Base-by-base conservation (phyloP, 192 early-diverging fungal species). In the Lunasporangiospora selenospora region DNA sequence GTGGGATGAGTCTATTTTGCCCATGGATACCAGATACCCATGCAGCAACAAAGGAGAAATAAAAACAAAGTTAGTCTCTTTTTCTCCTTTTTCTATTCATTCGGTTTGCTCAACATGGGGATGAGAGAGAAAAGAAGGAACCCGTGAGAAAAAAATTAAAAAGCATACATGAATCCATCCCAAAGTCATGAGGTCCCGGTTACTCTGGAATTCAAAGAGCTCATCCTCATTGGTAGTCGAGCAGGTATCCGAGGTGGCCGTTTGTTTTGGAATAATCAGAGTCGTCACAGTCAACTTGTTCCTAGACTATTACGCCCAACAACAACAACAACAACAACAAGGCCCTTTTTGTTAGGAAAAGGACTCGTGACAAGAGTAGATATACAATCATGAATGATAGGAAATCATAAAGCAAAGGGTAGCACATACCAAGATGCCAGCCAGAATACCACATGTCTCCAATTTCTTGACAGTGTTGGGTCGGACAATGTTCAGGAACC, bases 241-340 rank as follows among this genome's bases (percentile, higher is more conserved):
- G 39, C 91, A 94, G 2, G 92, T 92, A 53, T 95, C 94, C 6
- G 90, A 89, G 4, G 95, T 95, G 5, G 90, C 88, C 1, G 79
- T 87, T 59, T 96, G 95, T 62, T 94, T 93, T n/a, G 95, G 95
- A 53, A 96, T 89, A 33, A 96, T 83, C 8, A 96, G 70, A 0
- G 91, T 90, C 0, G 88, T 95, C 23, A 94, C 80, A 21, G 67
- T 78, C 15, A 92, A 62, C 12, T 75, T 62, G 50, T 93, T 87
- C 8, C 67, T 55, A 39, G 81, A 80, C 85, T 86, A 66, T 13
- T 7, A 11, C 26, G 26, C 26, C 30, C 5, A 34, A 44, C 4
- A 48, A 13, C 5, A 29, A 56, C 24, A 21, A 16, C 36, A 37
- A 15, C 38, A 10, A 16, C 8, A 24, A 8, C 15, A 15, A n/a